phyloP scores from a whole-genome alignment of 2,329 filamentous ascomycete species.

The Saccharata proteae region DNA sequence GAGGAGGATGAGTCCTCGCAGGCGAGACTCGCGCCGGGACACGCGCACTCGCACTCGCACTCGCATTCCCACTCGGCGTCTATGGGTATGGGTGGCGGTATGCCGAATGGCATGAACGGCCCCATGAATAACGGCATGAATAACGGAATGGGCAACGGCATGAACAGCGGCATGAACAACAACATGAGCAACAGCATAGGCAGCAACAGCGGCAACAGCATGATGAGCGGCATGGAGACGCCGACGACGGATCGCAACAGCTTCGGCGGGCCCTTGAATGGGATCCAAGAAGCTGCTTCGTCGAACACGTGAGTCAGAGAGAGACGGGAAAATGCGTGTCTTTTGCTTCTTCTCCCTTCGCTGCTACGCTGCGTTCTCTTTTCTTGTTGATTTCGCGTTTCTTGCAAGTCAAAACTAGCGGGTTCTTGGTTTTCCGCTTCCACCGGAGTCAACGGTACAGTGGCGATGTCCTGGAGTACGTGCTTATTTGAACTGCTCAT shows the following conservation, averaged over 20 bases:
- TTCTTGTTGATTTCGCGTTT: too few relatives aligned
- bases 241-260: constrained; percentile 4
- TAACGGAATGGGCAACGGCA: constrained; percentile 11
- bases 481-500: too few relatives aligned
- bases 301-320: constrained; percentile 2
- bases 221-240: constrained; percentile 5
- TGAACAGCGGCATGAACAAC: constrained; percentile 4
- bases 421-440: too few relatives aligned
- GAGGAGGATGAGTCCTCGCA: constrained; percentile 27
- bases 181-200: constrained; percentile 11
- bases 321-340: too few relatives aligned
- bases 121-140: constrained; percentile 10
- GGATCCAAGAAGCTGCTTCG: constrained; percentile 7
- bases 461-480: too few relatives aligned
- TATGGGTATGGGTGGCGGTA: constrained; percentile 1
- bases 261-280: constrained; percentile 8
- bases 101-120: constrained; percentile 1
- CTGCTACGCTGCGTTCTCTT: too few relatives aligned
- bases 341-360: too few relatives aligned
- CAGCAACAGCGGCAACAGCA: not conserved
- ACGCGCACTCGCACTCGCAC: constrained; percentile 1
- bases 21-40: constrained; percentile 4
- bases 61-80: constrained; percentile 4
- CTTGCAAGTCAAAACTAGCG: too few relatives aligned
- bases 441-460: too few relatives aligned